Conservation (phyloP, 2,329 filamentous ascomycete species). For the Hypoxylon sp. region DNA sequence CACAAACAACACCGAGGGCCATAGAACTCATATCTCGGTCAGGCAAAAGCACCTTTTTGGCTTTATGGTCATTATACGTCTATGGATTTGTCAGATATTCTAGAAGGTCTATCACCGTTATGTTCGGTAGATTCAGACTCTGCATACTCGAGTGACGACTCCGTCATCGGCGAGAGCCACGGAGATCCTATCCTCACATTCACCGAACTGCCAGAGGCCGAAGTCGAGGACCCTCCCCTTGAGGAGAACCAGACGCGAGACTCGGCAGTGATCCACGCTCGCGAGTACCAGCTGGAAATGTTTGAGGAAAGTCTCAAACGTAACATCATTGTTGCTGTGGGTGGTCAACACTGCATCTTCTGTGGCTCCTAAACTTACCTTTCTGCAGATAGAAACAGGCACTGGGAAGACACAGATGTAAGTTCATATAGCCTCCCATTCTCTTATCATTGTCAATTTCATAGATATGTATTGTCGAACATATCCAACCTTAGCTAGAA, state of each 20-base stretch:
- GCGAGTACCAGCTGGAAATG: constrained; percentile 83
- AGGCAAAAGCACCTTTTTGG: neutral
- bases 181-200: constrained; percentile 4
- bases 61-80: neutral
- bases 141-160: constrained; percentile 10
- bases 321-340: constrained; percentile 79
- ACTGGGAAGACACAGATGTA: constrained; percentile 84
- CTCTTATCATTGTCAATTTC: neutral
- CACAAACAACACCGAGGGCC: neutral
- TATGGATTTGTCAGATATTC: constrained; percentile 11
- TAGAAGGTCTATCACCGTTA: neutral
- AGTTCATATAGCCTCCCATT: constrained; percentile 46
- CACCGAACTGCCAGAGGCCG: neutral
- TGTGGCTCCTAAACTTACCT: constrained; percentile 4
- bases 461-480: neutral
- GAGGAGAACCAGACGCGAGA: constrained; percentile 39
- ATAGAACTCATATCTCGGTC: neutral
- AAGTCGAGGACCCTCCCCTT: neutral
- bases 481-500: constrained; percentile 1
- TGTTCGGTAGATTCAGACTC: constrained; percentile 24
- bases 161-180: constrained; percentile 4
- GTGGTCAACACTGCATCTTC: constrained; percentile 40
- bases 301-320: constrained; percentile 73
- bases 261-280: constrained; percentile 56
- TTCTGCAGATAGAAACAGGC: constrained; percentile 77